Evolutionary conservation across 208 protist genomes (phyloP).

Genomic region (Crithidia acanthocephali): DNA sequence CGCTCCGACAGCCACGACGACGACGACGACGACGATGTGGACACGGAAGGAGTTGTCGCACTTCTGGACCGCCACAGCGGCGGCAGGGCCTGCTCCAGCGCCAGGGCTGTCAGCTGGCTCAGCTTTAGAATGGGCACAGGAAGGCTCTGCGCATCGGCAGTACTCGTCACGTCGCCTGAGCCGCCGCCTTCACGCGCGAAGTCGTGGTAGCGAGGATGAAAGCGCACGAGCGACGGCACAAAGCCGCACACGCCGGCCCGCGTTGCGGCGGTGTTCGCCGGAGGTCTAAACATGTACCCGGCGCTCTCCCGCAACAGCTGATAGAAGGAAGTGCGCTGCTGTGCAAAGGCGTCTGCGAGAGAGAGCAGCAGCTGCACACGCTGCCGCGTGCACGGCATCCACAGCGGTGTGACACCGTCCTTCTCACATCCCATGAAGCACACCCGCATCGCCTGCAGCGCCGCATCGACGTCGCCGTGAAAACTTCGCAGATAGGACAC

Average conservation of each 20-base stretch:
- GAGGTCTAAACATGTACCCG: slow-evolving; percentile 52
- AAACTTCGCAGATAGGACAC: slow-evolving; percentile 49
- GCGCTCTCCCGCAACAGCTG: slow-evolving; percentile 44
- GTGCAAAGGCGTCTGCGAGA: slow-evolving; percentile 32
- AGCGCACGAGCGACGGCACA: slow-evolving; percentile 48
- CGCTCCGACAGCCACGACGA: slow-evolving; percentile 27
- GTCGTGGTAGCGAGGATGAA: slow-evolving; percentile 80
- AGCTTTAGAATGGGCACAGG: slow-evolving; percentile 77
- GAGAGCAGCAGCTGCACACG: slow-evolving; percentile 70
- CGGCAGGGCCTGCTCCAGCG: slow-evolving; percentile 57
- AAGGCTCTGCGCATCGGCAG: not conserved
- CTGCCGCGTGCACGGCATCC: slow-evolving; percentile 72
- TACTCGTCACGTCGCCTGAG: not conserved
- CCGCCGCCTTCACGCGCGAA: slow-evolving; percentile 21
- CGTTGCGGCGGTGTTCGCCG: slow-evolving; percentile 1
- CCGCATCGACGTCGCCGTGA: slow-evolving; percentile 33
- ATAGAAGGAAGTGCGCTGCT: slow-evolving; percentile 53
- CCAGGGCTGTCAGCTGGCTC: slow-evolving; percentile 73
- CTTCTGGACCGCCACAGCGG: slow-evolving; percentile 38
- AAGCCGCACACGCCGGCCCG: slow-evolving; percentile 34
- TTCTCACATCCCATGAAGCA: slow-evolving; percentile 67
- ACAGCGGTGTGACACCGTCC: slow-evolving; percentile 64
- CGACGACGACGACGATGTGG: not conserved
- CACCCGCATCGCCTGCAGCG: slow-evolving; percentile 38
- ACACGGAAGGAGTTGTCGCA: not conserved